Evolutionary conservation across 75 land plant species (phyloP).

Genomic region (Gnetum montanum): DNA sequence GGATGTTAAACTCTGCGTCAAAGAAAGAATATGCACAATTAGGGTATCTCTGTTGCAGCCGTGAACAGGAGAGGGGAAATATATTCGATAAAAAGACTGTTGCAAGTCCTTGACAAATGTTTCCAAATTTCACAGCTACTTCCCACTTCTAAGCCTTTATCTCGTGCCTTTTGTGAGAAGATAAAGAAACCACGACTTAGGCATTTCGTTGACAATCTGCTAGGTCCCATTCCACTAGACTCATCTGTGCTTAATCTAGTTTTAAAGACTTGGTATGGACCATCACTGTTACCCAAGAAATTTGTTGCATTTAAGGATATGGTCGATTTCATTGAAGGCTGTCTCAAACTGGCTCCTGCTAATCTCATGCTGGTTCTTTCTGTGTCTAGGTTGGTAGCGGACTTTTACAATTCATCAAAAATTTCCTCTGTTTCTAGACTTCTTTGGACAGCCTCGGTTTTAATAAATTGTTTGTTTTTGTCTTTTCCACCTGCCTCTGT

Average conservation of each 20-base stretch:
- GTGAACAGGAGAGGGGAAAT: conserved; percentile 7
- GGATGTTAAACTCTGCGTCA: conserved; percentile 38
- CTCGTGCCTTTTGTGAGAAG: conserved; percentile 29
- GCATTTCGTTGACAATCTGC: conserved; percentile 32
- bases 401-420: background rate
- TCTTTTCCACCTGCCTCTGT: conserved; percentile 65
- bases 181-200: conserved; percentile 52
- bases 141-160: conserved; percentile 22
- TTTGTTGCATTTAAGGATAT: conserved; percentile 25
- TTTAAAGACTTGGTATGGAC: conserved; percentile 54
- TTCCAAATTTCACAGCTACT: conserved; percentile 15
- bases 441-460: conserved; percentile 61
- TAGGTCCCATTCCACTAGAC: conserved; percentile 51
- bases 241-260: conserved; percentile 45
- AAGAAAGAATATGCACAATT: conserved; percentile 51
- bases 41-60: conserved; percentile 1
- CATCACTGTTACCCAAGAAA: conserved; percentile 47
- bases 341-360: conserved; percentile 50
- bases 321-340: conserved; percentile 53
- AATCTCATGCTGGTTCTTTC: conserved; percentile 57
- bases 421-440: conserved; percentile 10
- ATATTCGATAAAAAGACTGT: conserved; percentile 1
- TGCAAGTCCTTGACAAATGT: conserved; percentile 32
- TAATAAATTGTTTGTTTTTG: conserved; percentile 51
- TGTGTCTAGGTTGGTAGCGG: conserved; percentile 24